Evolutionary conservation across 1,139 yeast species (phyloP).

Genomic region (Kazachstania sp.): DNA sequence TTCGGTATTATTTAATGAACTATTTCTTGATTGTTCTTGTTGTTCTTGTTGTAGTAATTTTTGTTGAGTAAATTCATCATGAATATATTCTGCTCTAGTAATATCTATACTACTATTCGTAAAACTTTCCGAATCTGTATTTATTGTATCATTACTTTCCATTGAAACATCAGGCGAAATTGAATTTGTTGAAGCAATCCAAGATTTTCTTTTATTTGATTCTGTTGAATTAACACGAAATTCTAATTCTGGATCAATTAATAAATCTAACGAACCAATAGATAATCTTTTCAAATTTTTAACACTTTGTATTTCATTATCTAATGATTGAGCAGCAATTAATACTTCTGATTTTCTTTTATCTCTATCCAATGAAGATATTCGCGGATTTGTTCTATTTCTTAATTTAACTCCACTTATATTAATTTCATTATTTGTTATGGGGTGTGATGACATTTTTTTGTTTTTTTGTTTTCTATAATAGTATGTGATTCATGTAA

Average conservation of each 20-base stretch:
- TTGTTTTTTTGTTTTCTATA: no score
- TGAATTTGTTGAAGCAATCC: conserved; percentile 1
- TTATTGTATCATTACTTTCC: conserved; percentile 1
- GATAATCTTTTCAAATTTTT: conserved; percentile 30
- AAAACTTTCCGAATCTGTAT: neutral
- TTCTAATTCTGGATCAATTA: conserved; percentile 30
- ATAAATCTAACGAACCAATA: conserved; percentile 30
- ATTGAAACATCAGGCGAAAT: neutral
- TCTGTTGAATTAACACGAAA: conserved; percentile 14
- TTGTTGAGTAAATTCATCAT: conserved; percentile 6
- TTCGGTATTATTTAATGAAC: neutral
- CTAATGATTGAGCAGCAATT: conserved; percentile 31
- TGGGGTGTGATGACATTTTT: no score
- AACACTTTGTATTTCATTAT: conserved; percentile 28
- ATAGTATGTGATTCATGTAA: no score
- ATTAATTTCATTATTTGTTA: neutral
- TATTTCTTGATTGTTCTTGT: neutral
- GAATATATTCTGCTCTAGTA: conserved; percentile 19
- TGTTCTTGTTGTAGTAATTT: neutral
- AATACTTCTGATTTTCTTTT: conserved; percentile 30
- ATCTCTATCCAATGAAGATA: conserved; percentile 7
- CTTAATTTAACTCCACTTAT: neutral
- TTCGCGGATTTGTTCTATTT: neutral
- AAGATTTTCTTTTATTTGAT: conserved; percentile 9
- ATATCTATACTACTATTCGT: conserved; percentile 14